Evolutionary conservation across 208 protist genomes (phyloP), one percentile per base, ranked within the genome.

Genomic region (Trypanosoma theileri): DNA sequence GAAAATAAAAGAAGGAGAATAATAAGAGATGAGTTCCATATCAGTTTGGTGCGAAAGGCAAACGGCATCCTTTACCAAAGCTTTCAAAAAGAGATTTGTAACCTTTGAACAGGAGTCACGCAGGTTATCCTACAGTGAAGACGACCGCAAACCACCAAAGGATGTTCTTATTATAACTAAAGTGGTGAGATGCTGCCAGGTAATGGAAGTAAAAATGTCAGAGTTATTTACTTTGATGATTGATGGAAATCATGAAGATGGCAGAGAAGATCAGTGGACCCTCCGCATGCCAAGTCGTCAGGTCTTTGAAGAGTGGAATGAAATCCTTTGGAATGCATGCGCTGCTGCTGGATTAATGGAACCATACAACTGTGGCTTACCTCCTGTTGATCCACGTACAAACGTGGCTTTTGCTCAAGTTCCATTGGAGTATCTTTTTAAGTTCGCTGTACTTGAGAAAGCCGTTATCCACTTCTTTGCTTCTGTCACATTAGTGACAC

Each of bases 41-140:
- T 59, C 64, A 4, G 31, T 69, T 51, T 61, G 52, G 53, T 69
- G 64, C 26, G 64, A 69, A 42, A 46, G 64, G 24, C 64, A 72
- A 28, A 72, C 59, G 0, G 48, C 67, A 44, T 66, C 50, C 11
- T 72, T 66, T 46, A 72, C 56, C 0, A 72, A 72, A n/a, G 46
- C 67, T 0, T 72, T 64, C 42, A 72, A 64, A 59, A 72, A 65
- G 46, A 31, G 67, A n/a, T 72, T 64, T 50, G 67, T 72, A 0
- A 65, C 67, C 0, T 71, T 72, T 66, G 57, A 72, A 16, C 21
- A n/a, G 44, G 67, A 65, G 59, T 60, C 57, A 40, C 67, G 67
- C 45, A 72, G 21, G 67, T 17, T 72, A n/a, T 66, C 51, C 8
- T 72, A 72, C 48, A 46, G 44, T 41, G 57, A 64, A 21, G 57